Evolutionary conservation across 495 filamentous ascomycete genomes (phyloP).

Genomic region (Penicillium lagena): DNA sequence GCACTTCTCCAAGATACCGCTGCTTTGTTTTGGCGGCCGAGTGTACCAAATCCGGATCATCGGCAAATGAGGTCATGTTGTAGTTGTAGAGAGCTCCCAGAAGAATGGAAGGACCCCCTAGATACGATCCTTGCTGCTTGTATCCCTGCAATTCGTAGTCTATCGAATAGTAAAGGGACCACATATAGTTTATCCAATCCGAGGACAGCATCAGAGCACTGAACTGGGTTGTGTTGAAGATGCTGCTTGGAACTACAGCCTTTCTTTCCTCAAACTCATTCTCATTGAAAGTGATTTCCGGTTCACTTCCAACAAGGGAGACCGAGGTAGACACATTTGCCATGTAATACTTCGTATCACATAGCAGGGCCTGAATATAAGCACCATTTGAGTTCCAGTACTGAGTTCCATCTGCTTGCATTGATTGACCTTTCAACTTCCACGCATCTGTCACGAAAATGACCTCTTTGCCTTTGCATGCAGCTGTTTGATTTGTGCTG

Average conservation of each 20-base stretch:
- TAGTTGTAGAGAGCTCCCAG: constrained; percentile 16
- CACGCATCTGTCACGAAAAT: constrained; percentile 12
- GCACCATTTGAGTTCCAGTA: no score
- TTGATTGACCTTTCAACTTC: no score
- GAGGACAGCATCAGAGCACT: constrained; percentile 4
- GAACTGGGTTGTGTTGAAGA: constrained; percentile 14
- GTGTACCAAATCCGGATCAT: constrained; percentile 3
- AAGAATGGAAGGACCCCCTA: constrained; percentile 9
- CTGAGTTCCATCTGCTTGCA: neutral
- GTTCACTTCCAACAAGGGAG: constrained; percentile 4
- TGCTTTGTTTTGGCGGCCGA: constrained; percentile 23
- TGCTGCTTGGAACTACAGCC: constrained; percentile 6
- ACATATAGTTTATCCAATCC: constrained; percentile 19
- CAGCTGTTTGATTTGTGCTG: neutral
- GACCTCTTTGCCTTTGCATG: constrained; percentile 9
- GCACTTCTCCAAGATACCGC: constrained; percentile 28
- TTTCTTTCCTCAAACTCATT: constrained; percentile 7
- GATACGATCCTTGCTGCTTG: no score
- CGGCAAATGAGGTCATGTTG: constrained; percentile 11
- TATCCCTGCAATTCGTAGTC: no score
- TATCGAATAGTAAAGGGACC: constrained; percentile 9
- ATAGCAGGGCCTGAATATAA: constrained; percentile 20
- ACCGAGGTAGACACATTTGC: constrained; percentile 22
- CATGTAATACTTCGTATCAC: constrained; percentile 20
- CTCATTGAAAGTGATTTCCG: constrained; percentile 21